These are phyloP conservation scores for Talaromyces wortmannii DNA, from an alignment of 495 filamentous ascomycete species.

Conservation along the genomic window DNA sequence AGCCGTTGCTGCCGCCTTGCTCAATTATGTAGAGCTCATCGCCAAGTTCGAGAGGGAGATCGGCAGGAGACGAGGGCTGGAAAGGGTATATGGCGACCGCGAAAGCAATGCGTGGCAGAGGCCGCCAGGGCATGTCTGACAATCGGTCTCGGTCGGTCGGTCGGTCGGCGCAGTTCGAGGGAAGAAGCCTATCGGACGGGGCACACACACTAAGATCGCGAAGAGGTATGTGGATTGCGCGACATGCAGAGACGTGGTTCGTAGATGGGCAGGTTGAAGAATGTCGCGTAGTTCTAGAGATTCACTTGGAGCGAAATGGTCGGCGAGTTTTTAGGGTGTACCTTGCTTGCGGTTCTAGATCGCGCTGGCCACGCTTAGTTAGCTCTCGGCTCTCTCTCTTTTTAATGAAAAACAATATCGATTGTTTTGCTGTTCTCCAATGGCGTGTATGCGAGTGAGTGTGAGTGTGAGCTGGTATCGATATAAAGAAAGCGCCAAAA, in stretches of 20 bases:
- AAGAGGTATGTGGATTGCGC: neutral
- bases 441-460: too few relatives aligned
- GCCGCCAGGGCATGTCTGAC: conserved; percentile 82
- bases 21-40: conserved; percentile 99
- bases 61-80: conserved; percentile 73
- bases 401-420: too few relatives aligned
- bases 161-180: neutral
- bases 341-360: neutral
- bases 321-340: neutral
- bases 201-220: neutral
- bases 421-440: too few relatives aligned
- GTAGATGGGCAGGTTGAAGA: neutral
- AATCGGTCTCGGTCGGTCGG: conserved; percentile 2
- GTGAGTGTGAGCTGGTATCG: too few relatives aligned
- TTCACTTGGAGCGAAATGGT: neutral
- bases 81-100: conserved; percentile 94
- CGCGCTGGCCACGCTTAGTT: neutral
- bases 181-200: too few relatives aligned
- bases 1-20: conserved; percentile 74
- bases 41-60: conserved; percentile 94
- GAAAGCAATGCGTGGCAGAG: conserved; percentile 94
- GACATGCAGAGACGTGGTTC: conserved; percentile 4
- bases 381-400: neutral
- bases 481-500: too few relatives aligned
- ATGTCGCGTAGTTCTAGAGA: conserved; percentile 1